Base-by-base conservation (phyloP, 306 rosid genomes). In the Macrotyloma uniflorum region DNA sequence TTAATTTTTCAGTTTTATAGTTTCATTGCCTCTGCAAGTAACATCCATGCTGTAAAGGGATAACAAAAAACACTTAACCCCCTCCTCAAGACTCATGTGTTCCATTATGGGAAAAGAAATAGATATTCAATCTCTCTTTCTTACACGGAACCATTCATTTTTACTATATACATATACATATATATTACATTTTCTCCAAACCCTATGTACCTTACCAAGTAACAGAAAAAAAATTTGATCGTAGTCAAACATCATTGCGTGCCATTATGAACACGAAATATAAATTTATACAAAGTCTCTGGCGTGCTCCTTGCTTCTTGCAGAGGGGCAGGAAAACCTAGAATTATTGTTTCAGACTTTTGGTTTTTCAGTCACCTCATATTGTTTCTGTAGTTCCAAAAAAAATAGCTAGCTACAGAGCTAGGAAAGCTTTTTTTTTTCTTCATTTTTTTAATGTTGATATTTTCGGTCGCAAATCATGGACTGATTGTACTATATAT, bases 41-140 rank as follows among this genome's bases (percentile, higher is more conserved):
- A 72, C 50, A 51, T 74, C 67, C 83, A 74, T 71, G 42, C 84
- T 65, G 85, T 82, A 83, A 87, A 82, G 86, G 80, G 70, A 50
- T 58, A 40, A 55, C 6, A 50, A 9, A 22, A 67, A 49, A 80
- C 36, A 43, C 67, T 26, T 76, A 69, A 67, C 75, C 70, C 50
- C 73, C 75, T 67, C 5, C 79, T 14, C 79, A 33, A 42, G 76
- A 57, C 50, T 70, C 83, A 9, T 54, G 85, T 82, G 53, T 16
- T 36, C 83, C 83, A 76, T 72, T 61, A 79, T 73, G 74, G 43
- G 22, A 22, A 63, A 42, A 42, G 6, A 15, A 43, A 65, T 76
- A 28, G 8, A 49, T 22, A 74, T 1, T 14, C 1, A 45, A 35
- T 6, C 0, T 43, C 5, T 67, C 46, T 83, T 66, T 66, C 38